Percentiles rank a stretch among this genome's conserved stretches.
phyloP scores from a whole-genome alignment of 1,284 basidiomycete genomes.

The Chiua sp. region DNA sequence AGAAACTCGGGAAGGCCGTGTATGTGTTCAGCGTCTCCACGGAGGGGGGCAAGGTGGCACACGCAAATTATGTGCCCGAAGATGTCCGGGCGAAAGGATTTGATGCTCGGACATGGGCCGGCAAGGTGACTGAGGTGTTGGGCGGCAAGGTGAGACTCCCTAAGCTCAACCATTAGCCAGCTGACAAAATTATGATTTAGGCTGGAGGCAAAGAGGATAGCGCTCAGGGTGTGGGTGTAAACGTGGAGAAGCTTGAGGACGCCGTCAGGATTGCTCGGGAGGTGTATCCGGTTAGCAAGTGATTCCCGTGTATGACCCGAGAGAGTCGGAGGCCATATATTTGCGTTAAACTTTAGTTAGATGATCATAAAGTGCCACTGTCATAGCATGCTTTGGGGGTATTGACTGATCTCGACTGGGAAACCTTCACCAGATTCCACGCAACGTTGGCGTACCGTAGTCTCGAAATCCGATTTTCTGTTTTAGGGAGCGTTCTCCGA shows the following conservation, averaged over 20 bases:
- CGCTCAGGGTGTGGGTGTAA: slow-evolving; percentile 84
- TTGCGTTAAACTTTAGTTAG: not conserved
- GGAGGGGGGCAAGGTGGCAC: slow-evolving; percentile 79
- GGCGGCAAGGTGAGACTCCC: slow-evolving; percentile 79
- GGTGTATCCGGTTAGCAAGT: slow-evolving; percentile 42
- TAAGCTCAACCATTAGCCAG: not conserved
- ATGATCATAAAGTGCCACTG: too few relatives aligned
- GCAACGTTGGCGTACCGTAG: too few relatives aligned
- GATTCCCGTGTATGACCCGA: not conserved
- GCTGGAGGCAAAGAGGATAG: slow-evolving; percentile 93
- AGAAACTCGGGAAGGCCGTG: slow-evolving; percentile 81
- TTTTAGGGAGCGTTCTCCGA: too few relatives aligned
- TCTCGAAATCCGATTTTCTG: too few relatives aligned
- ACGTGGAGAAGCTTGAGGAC: slow-evolving; percentile 69
- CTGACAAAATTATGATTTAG: slow-evolving; percentile 45
- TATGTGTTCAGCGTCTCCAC: slow-evolving; percentile 88
- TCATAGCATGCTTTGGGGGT: too few relatives aligned
- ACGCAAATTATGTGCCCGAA: slow-evolving; percentile 86
- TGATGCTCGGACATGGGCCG: slow-evolving; percentile 86
- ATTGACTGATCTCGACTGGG: too few relatives aligned
- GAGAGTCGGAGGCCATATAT: not conserved
- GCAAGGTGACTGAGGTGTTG: slow-evolving; percentile 75
- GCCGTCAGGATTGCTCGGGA: slow-evolving; percentile 67
- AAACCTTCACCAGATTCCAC: too few relatives aligned
- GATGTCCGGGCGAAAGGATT: slow-evolving; percentile 65